Conservation (phyloP, 202 grass and related monocot species). For the Zizania palustris region DNA sequence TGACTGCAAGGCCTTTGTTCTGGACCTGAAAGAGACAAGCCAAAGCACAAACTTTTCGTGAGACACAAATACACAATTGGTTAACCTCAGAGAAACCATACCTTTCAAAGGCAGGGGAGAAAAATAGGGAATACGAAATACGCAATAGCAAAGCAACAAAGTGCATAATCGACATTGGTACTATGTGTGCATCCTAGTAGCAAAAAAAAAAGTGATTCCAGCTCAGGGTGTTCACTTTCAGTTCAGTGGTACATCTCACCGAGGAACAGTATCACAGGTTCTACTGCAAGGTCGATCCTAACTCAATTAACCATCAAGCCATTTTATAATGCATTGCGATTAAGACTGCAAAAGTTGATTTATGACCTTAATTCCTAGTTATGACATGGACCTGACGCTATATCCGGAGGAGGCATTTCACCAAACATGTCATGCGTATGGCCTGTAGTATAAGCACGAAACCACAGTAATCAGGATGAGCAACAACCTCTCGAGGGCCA, state of each 20-base stretch:
- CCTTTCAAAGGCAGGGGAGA: not conserved
- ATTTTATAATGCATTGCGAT: not conserved
- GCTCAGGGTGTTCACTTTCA: not conserved
- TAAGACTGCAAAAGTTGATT: not conserved
- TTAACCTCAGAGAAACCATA: not conserved
- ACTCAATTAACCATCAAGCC: not conserved
- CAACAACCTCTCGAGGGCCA: slow-evolving; percentile 74
- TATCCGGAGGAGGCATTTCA: not conserved
- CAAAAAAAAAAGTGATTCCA: not conserved
- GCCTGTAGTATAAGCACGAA: not conserved
- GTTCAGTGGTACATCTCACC: not conserved
- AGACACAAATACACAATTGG: not conserved
- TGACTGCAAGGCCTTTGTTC: slow-evolving; percentile 72
- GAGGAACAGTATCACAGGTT: not conserved
- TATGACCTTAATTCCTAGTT: not conserved
- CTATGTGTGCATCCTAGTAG: not conserved
- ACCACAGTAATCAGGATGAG: not conserved
- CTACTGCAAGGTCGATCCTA: not conserved
- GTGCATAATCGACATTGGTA: not conserved
- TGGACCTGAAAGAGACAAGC: slow-evolving; percentile 60
- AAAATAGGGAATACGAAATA: not conserved
- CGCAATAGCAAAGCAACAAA: slow-evolving; percentile 20
- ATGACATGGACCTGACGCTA: not conserved
- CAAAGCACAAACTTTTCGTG: slow-evolving; percentile 13
- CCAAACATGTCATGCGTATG: not conserved